Percentiles rank a stretch among this genome's conserved stretches.
phyloP scores from a whole-genome alignment of 495 filamentous ascomycete species.

The Neurospora sp. region DNA sequence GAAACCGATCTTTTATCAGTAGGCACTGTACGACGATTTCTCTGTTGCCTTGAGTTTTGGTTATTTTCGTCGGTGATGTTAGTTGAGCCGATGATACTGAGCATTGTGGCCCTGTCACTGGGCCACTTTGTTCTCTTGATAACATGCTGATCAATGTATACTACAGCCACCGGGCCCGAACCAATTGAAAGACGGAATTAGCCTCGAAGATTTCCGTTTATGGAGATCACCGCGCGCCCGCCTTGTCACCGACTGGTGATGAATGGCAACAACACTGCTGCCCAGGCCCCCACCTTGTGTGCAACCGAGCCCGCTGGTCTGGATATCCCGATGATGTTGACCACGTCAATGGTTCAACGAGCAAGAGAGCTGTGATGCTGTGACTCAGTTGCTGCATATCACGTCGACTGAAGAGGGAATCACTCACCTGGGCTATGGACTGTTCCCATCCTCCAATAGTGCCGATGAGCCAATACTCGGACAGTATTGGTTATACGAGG shows the following conservation, averaged over 20 bases:
- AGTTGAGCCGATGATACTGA: neutral
- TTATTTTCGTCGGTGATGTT: neutral
- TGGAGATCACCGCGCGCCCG: constrained; percentile 5
- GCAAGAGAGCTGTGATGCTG: neutral
- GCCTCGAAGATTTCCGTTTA: constrained; percentile 13
- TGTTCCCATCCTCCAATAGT: neutral
- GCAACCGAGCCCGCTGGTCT: neutral
- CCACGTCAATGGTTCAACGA: neutral
- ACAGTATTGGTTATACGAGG: neutral
- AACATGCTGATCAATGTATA: neutral
- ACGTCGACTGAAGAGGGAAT: neutral
- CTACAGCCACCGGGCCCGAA: neutral
- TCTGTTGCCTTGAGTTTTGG: neutral
- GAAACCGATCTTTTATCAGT: neutral
- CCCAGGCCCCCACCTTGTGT: neutral
- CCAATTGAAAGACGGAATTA: constrained; percentile 14
- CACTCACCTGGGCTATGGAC: neutral
- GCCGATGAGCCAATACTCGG: neutral
- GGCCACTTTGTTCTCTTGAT: neutral
- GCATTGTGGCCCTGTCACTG: neutral
- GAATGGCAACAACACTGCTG: neutral
- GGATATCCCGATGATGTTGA: neutral
- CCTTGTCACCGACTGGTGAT: neutral
- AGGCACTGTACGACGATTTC: neutral
- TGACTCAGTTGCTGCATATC: neutral